Evolutionary conservation across 148 eudicot species (phyloP).

Genomic region (Selenicereus undatus): DNA sequence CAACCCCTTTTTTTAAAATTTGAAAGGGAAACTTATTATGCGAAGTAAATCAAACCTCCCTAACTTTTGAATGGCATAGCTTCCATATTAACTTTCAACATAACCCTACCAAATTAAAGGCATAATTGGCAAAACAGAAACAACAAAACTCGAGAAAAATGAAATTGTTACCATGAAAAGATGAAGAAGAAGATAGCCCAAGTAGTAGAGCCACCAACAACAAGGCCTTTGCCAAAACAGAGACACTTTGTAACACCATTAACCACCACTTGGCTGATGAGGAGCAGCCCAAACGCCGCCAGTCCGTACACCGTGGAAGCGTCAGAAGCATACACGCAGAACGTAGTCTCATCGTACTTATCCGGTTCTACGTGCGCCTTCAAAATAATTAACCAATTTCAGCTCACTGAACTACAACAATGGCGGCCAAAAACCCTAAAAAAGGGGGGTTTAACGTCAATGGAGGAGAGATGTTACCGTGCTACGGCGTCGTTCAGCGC

Average conservation of each 20-base stretch:
- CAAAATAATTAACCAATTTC: background rate
- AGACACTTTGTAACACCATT: conserved; percentile 84
- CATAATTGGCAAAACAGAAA: background rate
- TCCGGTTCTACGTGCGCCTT: conserved; percentile 74
- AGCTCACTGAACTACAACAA: background rate
- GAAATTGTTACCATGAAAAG: conserved; percentile 63
- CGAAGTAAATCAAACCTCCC: background rate
- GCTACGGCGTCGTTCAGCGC: conserved; percentile 96
- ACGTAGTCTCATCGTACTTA: conserved; percentile 75
- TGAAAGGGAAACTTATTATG: background rate
- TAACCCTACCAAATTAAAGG: background rate
- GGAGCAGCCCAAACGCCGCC: conserved; percentile 71
- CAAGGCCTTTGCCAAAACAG: conserved; percentile 83
- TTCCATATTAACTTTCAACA: background rate
- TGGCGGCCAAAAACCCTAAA: background rate
- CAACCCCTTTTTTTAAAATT: background rate
- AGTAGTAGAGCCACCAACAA: conserved; percentile 48
- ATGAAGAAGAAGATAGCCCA: conserved; percentile 65
- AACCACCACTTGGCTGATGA: conserved; percentile 66
- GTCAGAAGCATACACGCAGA: conserved; percentile 71
- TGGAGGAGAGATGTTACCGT: conserved; percentile 33
- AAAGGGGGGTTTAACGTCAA: background rate
- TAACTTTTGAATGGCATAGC: background rate
- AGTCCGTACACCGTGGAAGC: conserved; percentile 88
- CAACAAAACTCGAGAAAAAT: background rate